Evolutionary conservation across 1,284 basidiomycete genomes (phyloP), one percentile per base, ranked within the genome.

Genomic region (Naganishia sp.): DNA sequence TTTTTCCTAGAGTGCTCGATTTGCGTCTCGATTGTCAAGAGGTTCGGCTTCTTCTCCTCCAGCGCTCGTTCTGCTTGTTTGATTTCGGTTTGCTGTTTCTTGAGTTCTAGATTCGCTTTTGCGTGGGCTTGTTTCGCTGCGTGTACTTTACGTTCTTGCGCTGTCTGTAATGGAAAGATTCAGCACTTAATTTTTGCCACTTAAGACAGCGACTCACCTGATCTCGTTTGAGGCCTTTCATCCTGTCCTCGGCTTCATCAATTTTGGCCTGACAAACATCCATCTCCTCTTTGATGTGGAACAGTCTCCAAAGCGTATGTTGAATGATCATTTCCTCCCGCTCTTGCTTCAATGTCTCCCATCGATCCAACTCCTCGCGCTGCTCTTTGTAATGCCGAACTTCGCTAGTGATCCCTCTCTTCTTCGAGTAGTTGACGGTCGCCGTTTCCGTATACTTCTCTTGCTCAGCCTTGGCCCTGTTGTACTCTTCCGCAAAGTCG

Each of bases 341-440:
- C 83, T 94, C 87, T 60, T 87, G 81, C 72, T 87, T 86, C 7
- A 98, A 82, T 18, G 82, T 82, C 77, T 95, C 89, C 74, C 94
- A 98, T 56, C 89, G 85, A 73, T 93, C 90, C 4, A 93, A 92
- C 77, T 99, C 96, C 18, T 86, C 87, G 78, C 94, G 94, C 81
- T 98, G 95, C 78, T 98, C 94, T 79, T 93, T 93, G 81, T 96
- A 98, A 74, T 95, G 92, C 79, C 92, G 94, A 72, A 96, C 94
- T 79, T 99, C 96, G 3, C 90, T 90, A 6, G 92, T 86, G 73
- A 99, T 94, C 11, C 92, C 91, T 65, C 94, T 85, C 56, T 95
- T 87, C 78, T 95, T 95, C 28, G 89, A 90, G 77, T 94, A 96
- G 77, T 94, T 94, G 80, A 90, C 89, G 1, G 93, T 95, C 3